A percentile compares a stretch with the other conserved stretches of the same genome.
phyloP scores from a whole-genome alignment of 805 yeast species.

The Kuraishia ogatae region DNA sequence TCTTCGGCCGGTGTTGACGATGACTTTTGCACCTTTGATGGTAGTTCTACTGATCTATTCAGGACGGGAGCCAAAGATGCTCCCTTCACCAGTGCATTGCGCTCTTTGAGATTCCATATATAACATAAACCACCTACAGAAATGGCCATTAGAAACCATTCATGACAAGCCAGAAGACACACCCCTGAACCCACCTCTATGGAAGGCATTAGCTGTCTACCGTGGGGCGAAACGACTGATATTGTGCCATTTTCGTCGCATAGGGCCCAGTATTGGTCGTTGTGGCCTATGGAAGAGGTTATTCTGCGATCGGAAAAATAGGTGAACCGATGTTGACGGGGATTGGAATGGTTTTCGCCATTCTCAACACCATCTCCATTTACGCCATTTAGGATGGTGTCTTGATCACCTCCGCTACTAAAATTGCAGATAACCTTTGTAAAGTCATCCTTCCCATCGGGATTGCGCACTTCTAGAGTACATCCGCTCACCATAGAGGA shows the following conservation, averaged over 20 bases:
- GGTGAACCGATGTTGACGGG: neutral
- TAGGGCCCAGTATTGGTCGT: conserved; percentile 36
- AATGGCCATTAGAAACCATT: conserved; percentile 29
- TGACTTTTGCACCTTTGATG: neutral
- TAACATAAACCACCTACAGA: conserved; percentile 43
- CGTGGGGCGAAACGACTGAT: conserved; percentile 34
- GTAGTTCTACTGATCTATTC: conserved; percentile 22
- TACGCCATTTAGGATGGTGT: too few relatives aligned
- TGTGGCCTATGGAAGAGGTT: conserved; percentile 32
- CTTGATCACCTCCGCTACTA: neutral
- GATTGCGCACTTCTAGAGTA: conserved; percentile 33
- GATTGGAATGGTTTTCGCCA: neutral
- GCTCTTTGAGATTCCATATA: conserved; percentile 36
- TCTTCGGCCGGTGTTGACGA: conserved; percentile 6
- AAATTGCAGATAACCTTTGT: conserved; percentile 6
- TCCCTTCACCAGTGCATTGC: conserved; percentile 25
- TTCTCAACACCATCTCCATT: neutral
- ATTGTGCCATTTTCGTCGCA: conserved; percentile 54
- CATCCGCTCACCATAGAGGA: conserved; percentile 14
- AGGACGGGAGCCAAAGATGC: conserved; percentile 47
- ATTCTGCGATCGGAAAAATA: conserved; percentile 18
- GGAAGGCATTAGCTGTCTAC: conserved; percentile 35
- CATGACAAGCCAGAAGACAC: conserved; percentile 25
- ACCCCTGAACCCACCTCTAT: conserved; percentile 44
- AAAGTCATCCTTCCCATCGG: conserved; percentile 25